Conservation (phyloP, 345 rosid species). For the Corchorus capsularis region DNA sequence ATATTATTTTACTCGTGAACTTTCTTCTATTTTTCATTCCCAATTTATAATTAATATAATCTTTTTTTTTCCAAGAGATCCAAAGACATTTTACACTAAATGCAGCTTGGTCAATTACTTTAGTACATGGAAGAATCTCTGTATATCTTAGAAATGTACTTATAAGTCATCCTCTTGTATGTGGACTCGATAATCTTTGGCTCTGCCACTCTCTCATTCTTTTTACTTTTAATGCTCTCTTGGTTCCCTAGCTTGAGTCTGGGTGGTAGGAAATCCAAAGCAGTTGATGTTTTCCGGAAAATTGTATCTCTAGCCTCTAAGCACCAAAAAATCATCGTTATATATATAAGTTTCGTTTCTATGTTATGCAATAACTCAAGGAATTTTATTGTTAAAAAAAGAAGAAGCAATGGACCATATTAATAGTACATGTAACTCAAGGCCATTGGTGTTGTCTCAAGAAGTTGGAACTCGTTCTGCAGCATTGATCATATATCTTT, state of each 20-base stretch:
- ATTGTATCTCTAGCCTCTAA: neutral
- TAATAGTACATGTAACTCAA: neutral
- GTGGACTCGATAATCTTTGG: neutral
- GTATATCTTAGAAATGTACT: neutral
- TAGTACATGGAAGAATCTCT: neutral
- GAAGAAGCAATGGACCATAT: neutral
- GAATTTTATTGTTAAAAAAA: neutral
- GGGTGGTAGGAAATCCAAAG: neutral
- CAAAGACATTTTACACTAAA: neutral
- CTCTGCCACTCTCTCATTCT: neutral
- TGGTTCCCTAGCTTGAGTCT: neutral
- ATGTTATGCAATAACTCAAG: conserved; percentile 15
- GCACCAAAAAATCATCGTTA: conserved; percentile 10
- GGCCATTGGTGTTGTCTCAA: neutral
- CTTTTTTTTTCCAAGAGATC: neutral
- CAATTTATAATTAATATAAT: neutral
- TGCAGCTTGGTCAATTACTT: neutral
- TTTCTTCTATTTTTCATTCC: neutral
- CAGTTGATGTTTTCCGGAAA: neutral
- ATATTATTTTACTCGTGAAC: neutral
- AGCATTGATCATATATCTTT: neutral
- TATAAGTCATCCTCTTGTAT: neutral
- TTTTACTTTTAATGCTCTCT: conserved; percentile 7
- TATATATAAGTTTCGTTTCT: conserved; percentile 12
- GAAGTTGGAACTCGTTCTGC: conserved; percentile 2